Evolutionary conservation across 2,329 filamentous ascomycete species (phyloP).

Genomic region (Grosmannia penicillata): DNA sequence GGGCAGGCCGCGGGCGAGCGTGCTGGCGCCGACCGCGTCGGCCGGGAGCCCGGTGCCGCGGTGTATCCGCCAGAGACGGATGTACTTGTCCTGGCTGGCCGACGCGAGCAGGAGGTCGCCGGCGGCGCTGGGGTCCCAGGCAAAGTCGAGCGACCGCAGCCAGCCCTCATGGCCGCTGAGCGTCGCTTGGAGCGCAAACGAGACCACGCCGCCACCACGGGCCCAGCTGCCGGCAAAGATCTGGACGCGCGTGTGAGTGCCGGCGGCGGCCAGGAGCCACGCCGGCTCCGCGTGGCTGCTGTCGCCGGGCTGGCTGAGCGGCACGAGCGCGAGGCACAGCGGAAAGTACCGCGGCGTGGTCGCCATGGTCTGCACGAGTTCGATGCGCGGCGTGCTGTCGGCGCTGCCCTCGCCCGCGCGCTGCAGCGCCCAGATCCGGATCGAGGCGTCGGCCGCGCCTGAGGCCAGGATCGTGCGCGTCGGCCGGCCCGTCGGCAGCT

Average conservation of each 20-base stretch:
- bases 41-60: conserved; percentile 34
- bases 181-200: conserved; percentile 60
- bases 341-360: conserved; percentile 72
- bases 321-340: conserved; percentile 52
- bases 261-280: conserved; percentile 66
- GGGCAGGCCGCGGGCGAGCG: conserved; percentile 34
- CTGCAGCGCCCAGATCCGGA: conserved; percentile 54
- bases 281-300: conserved; percentile 29
- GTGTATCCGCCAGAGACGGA: conserved; percentile 81
- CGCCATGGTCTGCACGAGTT: conserved; percentile 54
- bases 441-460: conserved; percentile 65
- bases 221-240: conserved; percentile 44
- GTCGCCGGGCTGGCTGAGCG: conserved; percentile 57
- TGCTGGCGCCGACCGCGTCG: conserved; percentile 37
- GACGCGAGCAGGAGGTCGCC: conserved; percentile 73
- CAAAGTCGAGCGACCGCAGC: conserved; percentile 76
- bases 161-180: conserved; percentile 87
- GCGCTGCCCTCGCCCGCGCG: conserved; percentile 9
- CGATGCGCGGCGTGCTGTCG: conserved; percentile 34
- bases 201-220: conserved; percentile 7
- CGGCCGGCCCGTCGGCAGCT: not conserved
- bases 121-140: conserved; percentile 34
- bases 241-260: conserved; percentile 71
- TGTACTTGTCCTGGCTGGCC: conserved; percentile 94
- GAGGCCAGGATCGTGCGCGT: conserved; percentile 43